These are phyloP conservation scores for Dichotomopilus funicola DNA, from an alignment of 2,329 filamentous ascomycete species.

Conservation along the genomic window DNA sequence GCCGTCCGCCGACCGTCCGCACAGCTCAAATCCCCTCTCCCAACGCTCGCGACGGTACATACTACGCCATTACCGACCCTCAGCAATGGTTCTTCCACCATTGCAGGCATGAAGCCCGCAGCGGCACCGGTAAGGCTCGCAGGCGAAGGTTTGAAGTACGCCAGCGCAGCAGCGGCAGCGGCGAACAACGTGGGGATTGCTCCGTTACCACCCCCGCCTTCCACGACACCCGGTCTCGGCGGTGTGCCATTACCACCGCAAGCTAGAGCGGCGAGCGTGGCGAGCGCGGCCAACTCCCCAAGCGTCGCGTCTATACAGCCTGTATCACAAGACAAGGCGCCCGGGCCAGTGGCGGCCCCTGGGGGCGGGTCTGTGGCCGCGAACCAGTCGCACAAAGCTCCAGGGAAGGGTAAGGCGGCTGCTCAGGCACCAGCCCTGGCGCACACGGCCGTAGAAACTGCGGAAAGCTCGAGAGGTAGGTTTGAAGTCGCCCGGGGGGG, in stretches of 20 bases:
- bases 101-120: conserved; percentile 82
- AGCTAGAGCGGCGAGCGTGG: conserved; percentile 34
- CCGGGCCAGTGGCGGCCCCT: conserved; percentile 27
- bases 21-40: conserved; percentile 88
- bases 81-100: conserved; percentile 44
- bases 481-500: neutral
- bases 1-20: conserved; percentile 68
- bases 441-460: conserved; percentile 31
- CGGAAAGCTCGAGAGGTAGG: conserved; percentile 41
- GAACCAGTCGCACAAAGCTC: conserved; percentile 25
- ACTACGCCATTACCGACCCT: conserved; percentile 58
- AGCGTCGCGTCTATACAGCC: conserved; percentile 43
- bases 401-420: conserved; percentile 40
- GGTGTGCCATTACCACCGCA: conserved; percentile 45
- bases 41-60: conserved; percentile 86
- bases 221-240: conserved; percentile 38
- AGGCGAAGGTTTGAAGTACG: conserved; percentile 91
- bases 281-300: conserved; percentile 50
- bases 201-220: conserved; percentile 84
- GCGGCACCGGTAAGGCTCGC: conserved; percentile 75
- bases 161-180: conserved; percentile 88
- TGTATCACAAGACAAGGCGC: conserved; percentile 32
- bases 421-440: conserved; percentile 17
- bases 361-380: conserved; percentile 21
- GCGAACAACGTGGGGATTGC: conserved; percentile 91